phyloP scores from a whole-genome alignment of 768 basidiomycete species.

The Daedaleopsis sinensis region DNA sequence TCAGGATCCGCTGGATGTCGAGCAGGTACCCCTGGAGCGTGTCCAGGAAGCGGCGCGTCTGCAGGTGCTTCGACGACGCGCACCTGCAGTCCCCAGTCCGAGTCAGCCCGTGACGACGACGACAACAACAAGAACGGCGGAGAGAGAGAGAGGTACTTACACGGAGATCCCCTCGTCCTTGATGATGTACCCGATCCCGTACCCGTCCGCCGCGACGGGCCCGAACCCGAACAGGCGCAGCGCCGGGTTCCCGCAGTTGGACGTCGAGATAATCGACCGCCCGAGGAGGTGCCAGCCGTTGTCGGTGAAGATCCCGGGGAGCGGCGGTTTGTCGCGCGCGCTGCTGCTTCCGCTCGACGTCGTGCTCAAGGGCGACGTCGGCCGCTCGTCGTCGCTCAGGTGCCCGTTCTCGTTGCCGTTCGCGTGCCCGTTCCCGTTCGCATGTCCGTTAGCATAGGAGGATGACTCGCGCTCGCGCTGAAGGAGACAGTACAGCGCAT shows the following conservation, averaged over 20 bases:
- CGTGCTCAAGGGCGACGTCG: too few relatives aligned
- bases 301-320: slow-evolving; percentile 88
- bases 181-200: slow-evolving; percentile 98
- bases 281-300: slow-evolving; percentile 79
- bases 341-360: too few relatives aligned
- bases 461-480: slow-evolving; percentile 78
- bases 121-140: too few relatives aligned
- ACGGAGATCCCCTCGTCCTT: slow-evolving; percentile 91
- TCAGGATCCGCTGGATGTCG: slow-evolving; percentile 81
- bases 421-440: slow-evolving; percentile 28
- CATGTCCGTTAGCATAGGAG: too few relatives aligned
- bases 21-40: slow-evolving; percentile 81
- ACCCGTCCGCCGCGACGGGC: slow-evolving; percentile 92
- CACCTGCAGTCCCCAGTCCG: slow-evolving; percentile 48
- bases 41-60: slow-evolving; percentile 88
- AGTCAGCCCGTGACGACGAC: too few relatives aligned
- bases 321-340: slow-evolving; percentile 34
- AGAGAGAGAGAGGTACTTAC: slow-evolving; percentile 42
- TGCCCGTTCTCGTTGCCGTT: slow-evolving; percentile 27
- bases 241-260: slow-evolving; percentile 97
- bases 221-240: slow-evolving; percentile 93
- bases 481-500: slow-evolving; percentile 91
- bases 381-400: slow-evolving; percentile 20
- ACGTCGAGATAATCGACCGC: slow-evolving; percentile 90
- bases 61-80: slow-evolving; percentile 93